phyloP scores from a whole-genome alignment of 768 basidiomycete species.

The Coprinopsis sp. region DNA sequence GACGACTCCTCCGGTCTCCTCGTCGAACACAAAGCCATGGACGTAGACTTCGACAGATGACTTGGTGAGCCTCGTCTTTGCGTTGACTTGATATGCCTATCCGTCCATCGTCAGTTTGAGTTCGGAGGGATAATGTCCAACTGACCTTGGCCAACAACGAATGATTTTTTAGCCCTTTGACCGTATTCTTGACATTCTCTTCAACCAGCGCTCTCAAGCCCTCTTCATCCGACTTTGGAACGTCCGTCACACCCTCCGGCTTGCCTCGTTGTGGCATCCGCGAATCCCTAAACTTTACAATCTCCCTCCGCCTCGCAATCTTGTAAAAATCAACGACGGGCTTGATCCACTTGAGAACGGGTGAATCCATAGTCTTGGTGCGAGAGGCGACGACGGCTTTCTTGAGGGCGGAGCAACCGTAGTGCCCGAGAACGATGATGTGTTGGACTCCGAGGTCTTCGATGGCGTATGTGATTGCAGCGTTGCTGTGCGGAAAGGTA shows the following conservation, averaged over 20 bases:
- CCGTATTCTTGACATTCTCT: constrained; percentile 46
- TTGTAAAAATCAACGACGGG: constrained; percentile 29
- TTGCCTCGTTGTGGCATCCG: constrained; percentile 26
- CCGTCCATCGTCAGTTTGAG: constrained; percentile 4
- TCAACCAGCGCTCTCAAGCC: constrained; percentile 40
- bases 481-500: constrained; percentile 19
- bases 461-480: constrained; percentile 31
- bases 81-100: constrained; percentile 17
- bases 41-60: constrained; percentile 35
- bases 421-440: constrained; percentile 36
- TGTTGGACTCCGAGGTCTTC: constrained; percentile 30
- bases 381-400: constrained; percentile 26
- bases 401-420: constrained; percentile 33
- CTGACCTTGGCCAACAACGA: constrained; percentile 30
- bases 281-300: constrained; percentile 29
- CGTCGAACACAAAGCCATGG: constrained; percentile 56
- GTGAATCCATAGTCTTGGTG: constrained; percentile 17
- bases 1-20: constrained; percentile 43
- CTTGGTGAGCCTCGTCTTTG: constrained; percentile 15
- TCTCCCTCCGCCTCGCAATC: constrained; percentile 30
- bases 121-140: constrained; percentile 5
- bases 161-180: constrained; percentile 34
- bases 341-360: constrained; percentile 28
- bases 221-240: constrained; percentile 21
- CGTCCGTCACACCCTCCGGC: constrained; percentile 17